Evolutionary conservation across 2,329 filamentous ascomycete genomes (phyloP), one percentile per base, ranked within the genome.

Genomic region (Proliferodiscus dingleyae): DNA sequence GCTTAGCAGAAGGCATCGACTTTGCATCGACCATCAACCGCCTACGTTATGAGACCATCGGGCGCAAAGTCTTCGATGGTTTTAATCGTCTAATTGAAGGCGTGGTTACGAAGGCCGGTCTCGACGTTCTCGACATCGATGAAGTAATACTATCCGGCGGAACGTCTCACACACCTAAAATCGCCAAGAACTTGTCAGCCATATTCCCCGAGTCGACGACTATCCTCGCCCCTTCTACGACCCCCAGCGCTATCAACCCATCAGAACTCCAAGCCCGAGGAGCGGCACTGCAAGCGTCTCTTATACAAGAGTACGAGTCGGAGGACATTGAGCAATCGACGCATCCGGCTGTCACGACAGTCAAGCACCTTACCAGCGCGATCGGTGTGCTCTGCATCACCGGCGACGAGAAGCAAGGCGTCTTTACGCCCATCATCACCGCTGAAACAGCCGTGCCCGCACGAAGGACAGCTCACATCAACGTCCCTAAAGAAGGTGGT

Each of bases 291-390:
- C 93, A 98, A 71, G 93, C 93, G 29, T 94, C 85, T 50, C 74
- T 98, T 53, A 89, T 98, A 66, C 83, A 90, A 68, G 91, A 95
- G 68, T 98, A 95, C 68, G 93, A 98, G 61, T 77, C 81, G 57
- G 83, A 89, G 56, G 91, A 97, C 64, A 94, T 98, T 58, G 87
- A 94, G 66, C 90, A 96, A 75, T 95, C 88, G 52, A 95, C 89
- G 38, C 91, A 98, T 74, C 85, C 93, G 42, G 88, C 89, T 64
- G 89, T 98, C 54, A 96, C 91, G 26, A 91, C 90, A 13, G 89
- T 94, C 42, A 89, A 89, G 60, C 93, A 98, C 72, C 83, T 95
- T 53, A 76, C 81, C 59, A 86, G 90, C 64, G 87, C 91, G 52
- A 87, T 98, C 53, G 93, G 93, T 65, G 85, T 97, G 43, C 77